Evolutionary conservation across 1,139 yeast genomes (phyloP), one percentile per base, ranked within the genome.

Genomic region (Pichia sp.): DNA sequence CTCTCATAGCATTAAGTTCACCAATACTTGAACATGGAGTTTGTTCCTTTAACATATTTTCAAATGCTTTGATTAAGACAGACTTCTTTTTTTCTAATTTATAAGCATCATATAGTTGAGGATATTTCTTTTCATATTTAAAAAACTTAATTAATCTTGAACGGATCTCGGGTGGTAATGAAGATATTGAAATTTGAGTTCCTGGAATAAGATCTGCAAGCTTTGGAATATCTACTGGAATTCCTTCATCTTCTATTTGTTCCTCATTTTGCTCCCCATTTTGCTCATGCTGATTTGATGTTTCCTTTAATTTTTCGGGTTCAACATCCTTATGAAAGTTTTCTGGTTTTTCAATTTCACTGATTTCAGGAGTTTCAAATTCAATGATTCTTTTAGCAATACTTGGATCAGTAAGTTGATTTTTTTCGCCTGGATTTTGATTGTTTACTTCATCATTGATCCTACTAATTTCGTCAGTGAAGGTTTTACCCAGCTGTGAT

Each of bases 111-210:
- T 89, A 75, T 18, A 91, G 72, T 25, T 82, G 70, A 0, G 97
- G 98, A 65, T 90, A 91, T 64, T 88, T 88, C 53, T 86, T 87
- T 67, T 93, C 98, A 67, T 90, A 93, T 66, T 89, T 90, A 53
- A 79, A 82, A 65, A 88, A 88, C 71, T 88, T 90, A 56, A 79
- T 77, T 68, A 91, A 70, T 62, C 85, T 86, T 16, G 83, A 71
- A 58, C 78, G 76, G 30, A 64, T 56, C 13, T 63, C 67, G 10
- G 60, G 57, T 1, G 62, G 56, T 36, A 84, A 67, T 3, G 75
- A 72, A 11, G 70, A 70, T 41, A 71, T 57, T 43, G 49, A 54
- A 3, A 66, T 58, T 49, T 73, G 72, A 13, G 74, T 66, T 6
- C 67, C 67, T 2, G 66, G 63, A n/a, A 64, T 58, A 3, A 33